Evolutionary conservation across 2,329 filamentous ascomycete species (phyloP), one percentile per base, ranked within the genome.

Genomic region (Aureobasidium lini): DNA sequence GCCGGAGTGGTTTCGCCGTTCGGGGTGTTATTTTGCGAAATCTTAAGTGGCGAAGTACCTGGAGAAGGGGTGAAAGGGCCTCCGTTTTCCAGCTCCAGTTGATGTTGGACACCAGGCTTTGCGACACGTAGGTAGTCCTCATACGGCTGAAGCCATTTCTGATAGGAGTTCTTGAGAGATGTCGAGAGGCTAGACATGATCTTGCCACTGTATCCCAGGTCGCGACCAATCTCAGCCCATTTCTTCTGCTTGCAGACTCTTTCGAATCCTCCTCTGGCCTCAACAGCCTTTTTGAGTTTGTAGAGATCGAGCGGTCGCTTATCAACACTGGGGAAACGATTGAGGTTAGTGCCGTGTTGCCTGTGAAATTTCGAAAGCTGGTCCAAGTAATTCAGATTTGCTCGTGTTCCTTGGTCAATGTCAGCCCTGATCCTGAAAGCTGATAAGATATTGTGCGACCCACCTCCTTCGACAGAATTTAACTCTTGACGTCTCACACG

Each of bases 141-240:
- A 67, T 97, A 99, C 0, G 94, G 94, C 69, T 91, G 90, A 3
- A 99, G 84, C 90, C 94, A 99, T 75, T 93, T 87, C 72, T 96
- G 91, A 68, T 95, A 99, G 0, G 94, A 97, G 73, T 99, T 99
- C 73, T 97, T 99, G 43, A 99, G 81, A 5, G 94, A 97, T 0
- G 94, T 99, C 6, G 94, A 99, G 48, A 99, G 78, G 8, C 94
- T 97, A 2, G 93, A 97, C 94, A 99, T 99, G 64, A 99, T 99
- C 78, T 99, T 99, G 70, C 94, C 94, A 70, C 93, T 97, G 75
- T 99, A 99, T 58, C 94, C 94, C 49, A 99, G 77, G 71, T 97
- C 94, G 68, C 94, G 86, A 36, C 94, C 94, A 66, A 99, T 97
- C 73, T 99, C 94, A 15, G 94, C 94, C 94, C 94, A 99, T 77